phyloP scores from a whole-genome alignment of 345 rosid genomes.

The Citrus sp. region DNA sequence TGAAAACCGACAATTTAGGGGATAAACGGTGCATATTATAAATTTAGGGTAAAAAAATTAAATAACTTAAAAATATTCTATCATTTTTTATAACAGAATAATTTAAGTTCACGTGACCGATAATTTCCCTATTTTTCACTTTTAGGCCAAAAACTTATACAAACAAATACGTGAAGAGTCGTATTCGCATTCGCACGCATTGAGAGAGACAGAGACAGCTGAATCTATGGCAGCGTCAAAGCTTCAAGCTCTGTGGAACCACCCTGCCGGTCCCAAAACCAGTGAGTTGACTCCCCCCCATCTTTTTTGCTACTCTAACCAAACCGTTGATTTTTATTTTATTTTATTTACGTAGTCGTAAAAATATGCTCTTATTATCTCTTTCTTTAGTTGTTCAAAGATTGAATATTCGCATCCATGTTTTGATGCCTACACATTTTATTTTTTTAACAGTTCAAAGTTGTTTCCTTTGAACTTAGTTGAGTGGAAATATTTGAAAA shows the following conservation, averaged over 20 bases:
- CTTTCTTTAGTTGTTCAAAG: background rate
- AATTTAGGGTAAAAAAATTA: too few species aligned
- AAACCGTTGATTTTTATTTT: background rate
- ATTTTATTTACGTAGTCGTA: too few species aligned
- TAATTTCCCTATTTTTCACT: too few species aligned
- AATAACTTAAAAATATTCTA: too few species aligned
- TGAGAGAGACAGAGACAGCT: background rate
- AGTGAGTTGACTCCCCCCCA: slow-evolving; percentile 42
- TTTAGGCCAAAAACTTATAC: too few species aligned
- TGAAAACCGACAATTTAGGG: too few species aligned
- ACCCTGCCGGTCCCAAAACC: slow-evolving; percentile 94
- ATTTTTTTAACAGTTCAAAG: background rate
- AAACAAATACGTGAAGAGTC: too few species aligned
- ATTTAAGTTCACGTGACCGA: too few species aligned
- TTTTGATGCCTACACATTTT: background rate
- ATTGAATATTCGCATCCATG: background rate
- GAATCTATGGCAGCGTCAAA: slow-evolving; percentile 68
- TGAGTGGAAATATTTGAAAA: background rate
- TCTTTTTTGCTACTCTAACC: background rate
- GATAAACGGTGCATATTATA: too few species aligned
- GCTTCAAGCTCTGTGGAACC: slow-evolving; percentile 90
- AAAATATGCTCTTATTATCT: background rate
- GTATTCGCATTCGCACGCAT: background rate
- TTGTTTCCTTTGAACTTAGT: background rate
- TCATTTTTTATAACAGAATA: too few species aligned